Percentiles rank a stretch among this genome's conserved stretches.
These are phyloP conservation scores for Kurtzmaniella quercitrusa DNA, from an alignment of 1,139 yeast genomes.

Conservation along the genomic window DNA sequence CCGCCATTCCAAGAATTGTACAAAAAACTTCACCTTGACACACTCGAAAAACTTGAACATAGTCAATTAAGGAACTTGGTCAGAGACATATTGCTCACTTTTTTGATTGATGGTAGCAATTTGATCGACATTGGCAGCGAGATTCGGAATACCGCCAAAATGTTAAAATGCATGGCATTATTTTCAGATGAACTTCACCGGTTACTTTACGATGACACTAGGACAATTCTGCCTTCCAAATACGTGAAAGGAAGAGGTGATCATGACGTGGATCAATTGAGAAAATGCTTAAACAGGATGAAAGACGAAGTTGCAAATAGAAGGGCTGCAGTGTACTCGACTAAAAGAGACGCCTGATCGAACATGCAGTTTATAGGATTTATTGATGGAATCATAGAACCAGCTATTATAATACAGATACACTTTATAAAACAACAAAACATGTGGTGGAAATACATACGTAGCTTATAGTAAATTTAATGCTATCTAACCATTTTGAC, in stretches of 20 bases:
- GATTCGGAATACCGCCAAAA: constrained; percentile 4
- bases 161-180: constrained; percentile 1
- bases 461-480: no score
- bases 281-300: constrained; percentile 3
- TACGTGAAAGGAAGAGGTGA: constrained; percentile 5
- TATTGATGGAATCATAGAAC: no score
- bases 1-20: constrained; percentile 21
- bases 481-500: no score
- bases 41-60: constrained; percentile 24
- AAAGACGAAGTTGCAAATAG: neutral
- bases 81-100: constrained; percentile 31
- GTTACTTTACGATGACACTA: constrained; percentile 4
- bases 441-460: no score
- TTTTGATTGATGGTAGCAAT: constrained; percentile 20
- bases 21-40: constrained; percentile 22
- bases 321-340: no score
- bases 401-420: no score
- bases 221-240: constrained; percentile 3
- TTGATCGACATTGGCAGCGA: neutral
- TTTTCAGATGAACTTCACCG: constrained; percentile 6
- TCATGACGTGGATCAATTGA: constrained; percentile 3
- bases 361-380: no score
- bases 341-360: no score
- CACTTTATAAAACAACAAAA: no score
- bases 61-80: constrained; percentile 26